A percentile compares a stretch with the other conserved stretches of the same genome.
Evolutionary conservation across 306 rosid genomes (phyloP).

Genomic region (Lathyrus tuberosus): DNA sequence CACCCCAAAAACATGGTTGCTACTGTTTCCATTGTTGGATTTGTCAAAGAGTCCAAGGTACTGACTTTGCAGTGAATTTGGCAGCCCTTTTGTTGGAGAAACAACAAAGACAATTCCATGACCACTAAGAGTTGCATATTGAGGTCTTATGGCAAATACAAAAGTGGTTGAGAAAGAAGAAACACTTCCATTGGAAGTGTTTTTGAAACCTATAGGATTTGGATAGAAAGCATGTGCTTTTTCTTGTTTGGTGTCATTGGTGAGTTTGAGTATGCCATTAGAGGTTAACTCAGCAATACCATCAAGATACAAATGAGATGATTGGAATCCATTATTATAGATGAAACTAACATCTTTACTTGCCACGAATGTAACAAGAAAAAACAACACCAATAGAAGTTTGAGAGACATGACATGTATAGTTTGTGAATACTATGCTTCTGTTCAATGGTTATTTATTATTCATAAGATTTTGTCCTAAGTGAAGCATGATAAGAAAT

Average conservation of each 20-base stretch:
- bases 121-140: constrained; percentile 47
- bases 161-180: constrained; percentile 65
- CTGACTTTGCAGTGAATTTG: constrained; percentile 45
- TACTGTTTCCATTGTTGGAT: constrained; percentile 45
- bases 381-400: constrained; percentile 30
- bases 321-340: constrained; percentile 55
- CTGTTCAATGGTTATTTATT: not conserved
- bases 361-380: constrained; percentile 34
- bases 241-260: constrained; percentile 51
- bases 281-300: constrained; percentile 51
- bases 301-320: constrained; percentile 48
- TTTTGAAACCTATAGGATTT: constrained; percentile 52
- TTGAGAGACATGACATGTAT: constrained; percentile 43
- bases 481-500: not conserved
- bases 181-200: constrained; percentile 33
- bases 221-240: constrained; percentile 62
- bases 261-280: constrained; percentile 55
- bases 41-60: constrained; percentile 59
- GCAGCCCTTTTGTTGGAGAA: constrained; percentile 54
- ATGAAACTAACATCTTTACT: constrained; percentile 46
- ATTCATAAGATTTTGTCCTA: not conserved
- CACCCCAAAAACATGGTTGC: constrained; percentile 57
- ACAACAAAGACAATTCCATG: constrained; percentile 66
- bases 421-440: not conserved
- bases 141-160: constrained; percentile 58